A percentile compares a stretch with the other conserved stretches of the same genome.
These are phyloP conservation scores for Diacronema lutheri DNA, from an alignment of 78 protist genomes.

Conservation along the genomic window DNA sequence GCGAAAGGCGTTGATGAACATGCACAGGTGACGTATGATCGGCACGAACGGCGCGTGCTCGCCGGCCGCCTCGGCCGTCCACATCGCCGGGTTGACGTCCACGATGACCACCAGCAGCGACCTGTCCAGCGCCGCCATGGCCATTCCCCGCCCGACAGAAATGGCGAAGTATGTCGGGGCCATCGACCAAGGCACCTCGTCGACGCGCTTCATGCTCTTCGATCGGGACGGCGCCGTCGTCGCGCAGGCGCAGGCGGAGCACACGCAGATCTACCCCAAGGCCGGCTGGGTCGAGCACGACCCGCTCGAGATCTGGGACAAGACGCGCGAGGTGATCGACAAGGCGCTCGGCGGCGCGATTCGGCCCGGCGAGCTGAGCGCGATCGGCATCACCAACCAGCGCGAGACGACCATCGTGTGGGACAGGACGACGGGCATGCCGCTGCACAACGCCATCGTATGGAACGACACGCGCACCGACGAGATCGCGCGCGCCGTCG, in stretches of 20 bases:
- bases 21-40: background rate
- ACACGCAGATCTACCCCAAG: constrained; percentile 17
- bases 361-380: background rate
- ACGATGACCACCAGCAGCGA: too few relatives aligned
- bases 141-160: too few relatives aligned
- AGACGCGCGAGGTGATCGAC: background rate
- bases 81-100: too few relatives aligned
- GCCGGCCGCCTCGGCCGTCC: too few relatives aligned
- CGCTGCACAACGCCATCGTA: constrained; percentile 81
- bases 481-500: constrained; percentile 28
- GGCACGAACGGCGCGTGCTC: background rate
- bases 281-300: constrained; percentile 28
- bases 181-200: constrained; percentile 66
- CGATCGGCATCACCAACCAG: constrained; percentile 74
- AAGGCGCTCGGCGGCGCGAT: background rate
- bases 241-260: constrained; percentile 17
- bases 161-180: constrained; percentile 3
- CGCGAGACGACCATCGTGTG: constrained; percentile 80
- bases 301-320: constrained; percentile 43
- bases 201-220: constrained; percentile 48
- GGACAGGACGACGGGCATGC: constrained; percentile 86
- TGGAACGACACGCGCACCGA: constrained; percentile 73
- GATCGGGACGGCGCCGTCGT: background rate
- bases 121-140: background rate
- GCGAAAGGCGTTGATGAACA: background rate